Evolutionary conservation across 139 green algal species (phyloP).

Genomic region (Asterochloris sp.): DNA sequence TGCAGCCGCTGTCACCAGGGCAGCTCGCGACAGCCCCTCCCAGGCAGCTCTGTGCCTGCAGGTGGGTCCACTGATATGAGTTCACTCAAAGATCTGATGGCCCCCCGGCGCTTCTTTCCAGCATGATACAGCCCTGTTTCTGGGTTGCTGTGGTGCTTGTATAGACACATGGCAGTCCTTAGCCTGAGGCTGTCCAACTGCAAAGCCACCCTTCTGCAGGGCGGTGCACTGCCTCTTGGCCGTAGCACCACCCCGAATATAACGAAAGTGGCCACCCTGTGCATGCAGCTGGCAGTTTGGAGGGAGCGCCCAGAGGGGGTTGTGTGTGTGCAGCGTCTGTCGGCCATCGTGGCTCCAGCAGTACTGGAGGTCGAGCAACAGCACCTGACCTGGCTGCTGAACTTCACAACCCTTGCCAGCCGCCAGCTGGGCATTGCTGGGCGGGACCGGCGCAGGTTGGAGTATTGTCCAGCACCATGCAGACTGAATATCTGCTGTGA

Average conservation of each 20-base stretch:
- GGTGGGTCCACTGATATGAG: no score
- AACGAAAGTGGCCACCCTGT: not conserved
- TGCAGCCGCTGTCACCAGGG: no score
- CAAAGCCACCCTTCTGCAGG: not conserved
- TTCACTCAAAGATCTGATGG: no score
- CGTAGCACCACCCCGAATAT: slow-evolving; percentile 1
- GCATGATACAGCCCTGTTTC: not conserved
- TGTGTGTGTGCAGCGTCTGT: slow-evolving; percentile 66
- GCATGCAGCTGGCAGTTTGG: slow-evolving; percentile 51
- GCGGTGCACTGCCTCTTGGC: slow-evolving; percentile 18
- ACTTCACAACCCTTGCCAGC: slow-evolving; percentile 6
- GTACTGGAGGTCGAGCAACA: slow-evolving; percentile 63
- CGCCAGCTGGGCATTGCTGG: not conserved
- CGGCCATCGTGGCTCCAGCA: slow-evolving; percentile 44
- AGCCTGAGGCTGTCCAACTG: slow-evolving; percentile 45
- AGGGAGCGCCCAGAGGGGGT: slow-evolving; percentile 52
- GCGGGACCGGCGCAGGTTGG: not conserved
- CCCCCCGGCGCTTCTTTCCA: no score
- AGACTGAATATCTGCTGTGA: no score
- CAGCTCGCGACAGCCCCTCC: no score
- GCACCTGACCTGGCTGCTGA: slow-evolving; percentile 40
- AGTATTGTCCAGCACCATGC: not conserved
- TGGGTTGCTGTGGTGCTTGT: slow-evolving; percentile 64
- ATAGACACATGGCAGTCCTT: slow-evolving; percentile 40
- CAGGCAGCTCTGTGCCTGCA: not conserved